These are phyloP conservation scores for Citrullus mucosospermus DNA, from an alignment of 306 rosid genomes.

Conservation along the genomic window DNA sequence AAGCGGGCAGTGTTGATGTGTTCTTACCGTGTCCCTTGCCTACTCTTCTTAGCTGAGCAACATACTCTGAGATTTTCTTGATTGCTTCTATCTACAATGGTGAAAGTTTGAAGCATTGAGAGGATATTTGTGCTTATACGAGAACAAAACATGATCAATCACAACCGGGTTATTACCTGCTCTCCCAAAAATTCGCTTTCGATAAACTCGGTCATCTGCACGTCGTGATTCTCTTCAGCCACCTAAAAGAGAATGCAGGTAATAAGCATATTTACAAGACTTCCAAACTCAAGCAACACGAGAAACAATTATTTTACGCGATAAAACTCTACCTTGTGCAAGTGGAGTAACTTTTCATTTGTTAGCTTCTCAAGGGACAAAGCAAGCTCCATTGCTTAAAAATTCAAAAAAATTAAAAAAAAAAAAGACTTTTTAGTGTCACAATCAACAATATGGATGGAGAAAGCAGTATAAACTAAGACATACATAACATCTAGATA, in stretches of 20 bases:
- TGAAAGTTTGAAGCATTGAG: background rate
- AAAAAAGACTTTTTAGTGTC: background rate
- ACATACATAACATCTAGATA: background rate
- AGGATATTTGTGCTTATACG: background rate
- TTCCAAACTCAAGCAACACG: background rate
- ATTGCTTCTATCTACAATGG: slow-evolving; percentile 62
- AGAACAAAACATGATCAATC: background rate
- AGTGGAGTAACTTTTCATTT: slow-evolving; percentile 65
- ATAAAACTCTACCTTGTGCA: slow-evolving; percentile 40
- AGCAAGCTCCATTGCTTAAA: slow-evolving; percentile 89
- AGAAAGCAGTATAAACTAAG: background rate
- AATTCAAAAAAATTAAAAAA: background rate
- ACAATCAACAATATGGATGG: background rate
- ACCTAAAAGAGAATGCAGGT: slow-evolving; percentile 27
- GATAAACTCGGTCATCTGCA: slow-evolving; percentile 61
- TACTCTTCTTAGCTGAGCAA: slow-evolving; percentile 89
- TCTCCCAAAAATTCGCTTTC: slow-evolving; percentile 63
- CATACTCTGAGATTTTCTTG: slow-evolving; percentile 76
- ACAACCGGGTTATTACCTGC: slow-evolving; percentile 35
- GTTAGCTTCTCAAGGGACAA: slow-evolving; percentile 82
- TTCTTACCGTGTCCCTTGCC: slow-evolving; percentile 87
- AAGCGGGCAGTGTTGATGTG: background rate
- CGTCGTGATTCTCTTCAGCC: slow-evolving; percentile 52
- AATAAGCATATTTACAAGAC: background rate
- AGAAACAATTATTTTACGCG: background rate